These are phyloP conservation scores for Lagerstroemia speciosa DNA, from an alignment of 345 rosid genomes.

Conservation along the genomic window DNA sequence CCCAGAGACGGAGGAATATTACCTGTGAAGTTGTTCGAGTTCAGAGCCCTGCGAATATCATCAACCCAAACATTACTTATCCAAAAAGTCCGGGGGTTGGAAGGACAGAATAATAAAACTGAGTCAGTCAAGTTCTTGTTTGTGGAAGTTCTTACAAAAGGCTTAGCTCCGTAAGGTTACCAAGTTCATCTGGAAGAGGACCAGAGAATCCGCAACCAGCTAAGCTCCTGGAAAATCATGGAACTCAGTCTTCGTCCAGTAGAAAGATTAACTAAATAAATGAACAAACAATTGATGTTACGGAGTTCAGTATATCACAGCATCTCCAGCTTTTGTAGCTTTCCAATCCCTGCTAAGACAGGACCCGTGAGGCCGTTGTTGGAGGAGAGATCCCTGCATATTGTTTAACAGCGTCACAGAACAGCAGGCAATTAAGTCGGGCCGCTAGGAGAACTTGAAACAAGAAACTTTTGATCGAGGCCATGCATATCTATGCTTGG, in stretches of 20 bases:
- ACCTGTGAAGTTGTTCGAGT: conserved; percentile 36
- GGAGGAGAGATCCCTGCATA: conserved; percentile 73
- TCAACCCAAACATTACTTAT: neutral
- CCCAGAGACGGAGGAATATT: conserved; percentile 41
- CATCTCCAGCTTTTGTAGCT: conserved; percentile 37
- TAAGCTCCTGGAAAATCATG: conserved; percentile 42
- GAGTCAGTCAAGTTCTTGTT: neutral
- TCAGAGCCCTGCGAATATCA: conserved; percentile 25
- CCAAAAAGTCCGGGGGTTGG: neutral
- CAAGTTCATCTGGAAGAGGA: conserved; percentile 63
- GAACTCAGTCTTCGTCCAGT: conserved; percentile 3
- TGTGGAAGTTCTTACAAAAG: conserved; percentile 55
- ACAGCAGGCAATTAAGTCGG: neutral
- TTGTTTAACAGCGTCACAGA: conserved; percentile 1
- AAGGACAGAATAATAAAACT: neutral
- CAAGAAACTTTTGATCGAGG: neutral
- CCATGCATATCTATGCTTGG: neutral
- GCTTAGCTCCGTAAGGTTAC: conserved; percentile 63
- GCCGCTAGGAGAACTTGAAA: neutral
- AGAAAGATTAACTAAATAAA: neutral
- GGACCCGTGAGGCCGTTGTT: conserved; percentile 69
- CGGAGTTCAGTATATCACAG: neutral
- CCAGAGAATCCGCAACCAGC: conserved; percentile 80
- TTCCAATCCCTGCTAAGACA: conserved; percentile 63
- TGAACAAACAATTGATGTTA: neutral